Conservation (phyloP, 2,329 filamentous ascomycete species). For the Sclerotinia nivalis region DNA sequence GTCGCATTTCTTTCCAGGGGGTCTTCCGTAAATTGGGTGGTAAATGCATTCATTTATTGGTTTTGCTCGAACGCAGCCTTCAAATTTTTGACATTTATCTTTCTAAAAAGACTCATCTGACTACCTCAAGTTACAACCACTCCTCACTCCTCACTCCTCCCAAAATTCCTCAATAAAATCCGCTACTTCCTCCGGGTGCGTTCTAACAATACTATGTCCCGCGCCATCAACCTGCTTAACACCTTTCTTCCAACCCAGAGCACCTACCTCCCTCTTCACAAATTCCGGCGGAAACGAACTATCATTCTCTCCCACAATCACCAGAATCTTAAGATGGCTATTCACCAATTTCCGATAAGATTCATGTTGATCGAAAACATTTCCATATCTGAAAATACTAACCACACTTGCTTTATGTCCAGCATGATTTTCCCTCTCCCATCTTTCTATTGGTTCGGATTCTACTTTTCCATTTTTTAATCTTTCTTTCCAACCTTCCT, state of each 20-base stretch:
- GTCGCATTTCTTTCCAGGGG: no score
- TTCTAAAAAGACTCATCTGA: no score
- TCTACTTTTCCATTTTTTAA: slow-evolving; percentile 48
- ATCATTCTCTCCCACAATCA: background rate
- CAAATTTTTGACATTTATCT: background rate
- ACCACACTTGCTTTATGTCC: slow-evolving; percentile 51
- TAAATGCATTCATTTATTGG: background rate
- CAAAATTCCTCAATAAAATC: background rate
- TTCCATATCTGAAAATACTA: slow-evolving; percentile 49
- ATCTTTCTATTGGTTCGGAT: slow-evolving; percentile 49
- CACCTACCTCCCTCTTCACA: background rate
- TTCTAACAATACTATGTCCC: background rate
- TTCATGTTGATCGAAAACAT: slow-evolving; percentile 43
- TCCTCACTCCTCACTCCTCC: background rate
- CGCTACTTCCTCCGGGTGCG: background rate
- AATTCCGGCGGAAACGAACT: background rate
- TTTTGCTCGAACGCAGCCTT: background rate
- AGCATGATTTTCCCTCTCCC: slow-evolving; percentile 49
- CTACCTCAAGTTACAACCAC: background rate
- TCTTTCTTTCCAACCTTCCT: slow-evolving; percentile 48
- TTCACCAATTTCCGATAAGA: background rate
- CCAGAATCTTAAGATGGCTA: background rate
- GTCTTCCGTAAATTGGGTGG: no score
- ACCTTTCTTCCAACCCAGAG: background rate
- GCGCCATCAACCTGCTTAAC: background rate